Conservation (phyloP, 2,329 filamentous ascomycete species). For the Madurella fahalii region DNA sequence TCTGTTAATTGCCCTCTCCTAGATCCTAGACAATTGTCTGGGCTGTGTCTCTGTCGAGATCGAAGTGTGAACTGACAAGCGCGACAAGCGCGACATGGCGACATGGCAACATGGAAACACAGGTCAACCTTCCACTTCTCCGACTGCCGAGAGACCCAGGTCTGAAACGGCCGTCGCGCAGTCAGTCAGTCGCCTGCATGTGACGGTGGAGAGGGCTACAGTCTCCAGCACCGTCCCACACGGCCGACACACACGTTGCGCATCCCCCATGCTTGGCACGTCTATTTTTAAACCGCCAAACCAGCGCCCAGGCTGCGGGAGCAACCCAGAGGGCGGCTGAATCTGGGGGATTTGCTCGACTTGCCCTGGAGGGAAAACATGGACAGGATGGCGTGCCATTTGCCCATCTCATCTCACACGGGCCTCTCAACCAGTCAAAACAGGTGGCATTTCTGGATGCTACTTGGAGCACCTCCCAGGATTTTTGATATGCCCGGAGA, state of each 20-base stretch:
- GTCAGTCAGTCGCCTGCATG: background rate
- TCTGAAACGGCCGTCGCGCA: background rate
- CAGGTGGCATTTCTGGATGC: background rate
- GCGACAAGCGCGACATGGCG: too few species aligned
- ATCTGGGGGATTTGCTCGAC: too few species aligned
- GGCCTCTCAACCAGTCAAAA: background rate
- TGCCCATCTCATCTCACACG: background rate
- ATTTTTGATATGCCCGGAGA: background rate
- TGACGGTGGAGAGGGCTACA: background rate
- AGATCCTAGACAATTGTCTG: too few species aligned
- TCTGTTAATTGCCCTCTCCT: too few species aligned
- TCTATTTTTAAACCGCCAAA: constrained; percentile 17
- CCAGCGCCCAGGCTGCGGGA: background rate
- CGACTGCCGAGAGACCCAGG: background rate
- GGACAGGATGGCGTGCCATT: constrained; percentile 1
- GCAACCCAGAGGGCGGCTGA: too few species aligned
- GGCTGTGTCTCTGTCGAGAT: too few species aligned
- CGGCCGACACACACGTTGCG: background rate
- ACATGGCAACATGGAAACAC: too few species aligned
- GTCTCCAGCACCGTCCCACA: background rate
- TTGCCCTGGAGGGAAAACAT: background rate
- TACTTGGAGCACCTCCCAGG: background rate
- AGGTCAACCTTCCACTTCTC: background rate
- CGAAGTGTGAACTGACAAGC: too few species aligned
- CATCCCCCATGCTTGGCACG: constrained; percentile 14